These are phyloP conservation scores for Blastomyces emzantsi DNA, from an alignment of 2,329 filamentous ascomycete species.

Conservation along the genomic window DNA sequence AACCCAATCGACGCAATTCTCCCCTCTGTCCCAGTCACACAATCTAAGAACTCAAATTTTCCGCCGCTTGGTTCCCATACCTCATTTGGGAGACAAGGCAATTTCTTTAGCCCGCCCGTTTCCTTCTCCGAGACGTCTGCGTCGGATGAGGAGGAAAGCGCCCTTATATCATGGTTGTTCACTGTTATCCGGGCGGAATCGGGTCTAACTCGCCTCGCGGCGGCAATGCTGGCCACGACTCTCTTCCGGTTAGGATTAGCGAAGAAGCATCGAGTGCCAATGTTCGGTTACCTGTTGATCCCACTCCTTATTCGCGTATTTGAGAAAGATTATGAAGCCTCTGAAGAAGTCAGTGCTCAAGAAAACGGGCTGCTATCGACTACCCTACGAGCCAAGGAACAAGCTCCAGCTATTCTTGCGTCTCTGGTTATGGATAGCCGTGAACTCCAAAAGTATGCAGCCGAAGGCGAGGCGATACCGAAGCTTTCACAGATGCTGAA, in stretches of 20 bases:
- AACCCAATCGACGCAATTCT: slow-evolving; percentile 59
- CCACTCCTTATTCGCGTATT: slow-evolving; percentile 61
- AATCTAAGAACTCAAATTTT: slow-evolving; percentile 37
- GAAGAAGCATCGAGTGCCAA: slow-evolving; percentile 54
- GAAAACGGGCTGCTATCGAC: slow-evolving; percentile 33
- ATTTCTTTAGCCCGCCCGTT: slow-evolving; percentile 30
- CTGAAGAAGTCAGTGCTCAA: slow-evolving; percentile 32
- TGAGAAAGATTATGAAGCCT: slow-evolving; percentile 41
- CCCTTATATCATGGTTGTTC: slow-evolving; percentile 65
- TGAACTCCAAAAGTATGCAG: slow-evolving; percentile 70
- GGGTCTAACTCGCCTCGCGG: slow-evolving; percentile 56
- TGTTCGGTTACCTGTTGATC: slow-evolving; percentile 58
- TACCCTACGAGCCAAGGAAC: slow-evolving; percentile 53
- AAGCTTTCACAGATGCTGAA: slow-evolving; percentile 56
- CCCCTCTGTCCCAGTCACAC: slow-evolving; percentile 39
- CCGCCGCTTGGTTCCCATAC: slow-evolving; percentile 45
- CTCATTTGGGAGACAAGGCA: slow-evolving; percentile 28
- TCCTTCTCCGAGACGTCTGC: slow-evolving; percentile 33
- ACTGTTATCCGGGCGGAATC: slow-evolving; percentile 30
- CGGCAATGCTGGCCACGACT: slow-evolving; percentile 58
- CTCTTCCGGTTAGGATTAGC: slow-evolving; percentile 61
- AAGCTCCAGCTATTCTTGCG: slow-evolving; percentile 65
- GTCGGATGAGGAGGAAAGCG: slow-evolving; percentile 56
- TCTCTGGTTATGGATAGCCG: slow-evolving; percentile 70
- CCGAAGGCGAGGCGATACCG: slow-evolving; percentile 57